Conservation (phyloP, 2,329 filamentous ascomycete genomes). For the Talaromyces sp. region DNA sequence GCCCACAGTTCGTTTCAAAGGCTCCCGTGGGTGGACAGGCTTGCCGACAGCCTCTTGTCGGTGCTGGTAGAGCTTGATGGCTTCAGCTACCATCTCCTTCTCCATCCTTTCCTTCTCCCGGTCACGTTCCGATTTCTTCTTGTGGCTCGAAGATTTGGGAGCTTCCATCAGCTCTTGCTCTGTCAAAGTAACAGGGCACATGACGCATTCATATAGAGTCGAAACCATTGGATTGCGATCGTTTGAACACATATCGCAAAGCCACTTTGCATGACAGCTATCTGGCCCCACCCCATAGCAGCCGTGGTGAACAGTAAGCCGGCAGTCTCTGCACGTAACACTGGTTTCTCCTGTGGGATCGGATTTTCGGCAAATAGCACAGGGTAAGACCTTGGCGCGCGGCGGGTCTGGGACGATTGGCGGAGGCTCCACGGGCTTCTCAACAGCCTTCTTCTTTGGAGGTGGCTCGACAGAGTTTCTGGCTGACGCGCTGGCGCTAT, state of each 20-base stretch:
- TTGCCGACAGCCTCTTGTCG: constrained; percentile 80
- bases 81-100: constrained; percentile 74
- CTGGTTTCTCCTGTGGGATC: constrained; percentile 69
- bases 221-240: constrained; percentile 89
- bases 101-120: constrained; percentile 83
- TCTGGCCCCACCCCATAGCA: constrained; percentile 83
- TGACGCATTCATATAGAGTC: constrained; percentile 88
- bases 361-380: constrained; percentile 74
- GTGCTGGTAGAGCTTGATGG: constrained; percentile 75
- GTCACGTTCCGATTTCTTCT: constrained; percentile 91
- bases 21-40: constrained; percentile 78
- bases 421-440: constrained; percentile 55
- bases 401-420: constrained; percentile 72
- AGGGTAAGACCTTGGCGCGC: constrained; percentile 73
- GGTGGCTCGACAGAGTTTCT: constrained; percentile 43
- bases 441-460: constrained; percentile 58
- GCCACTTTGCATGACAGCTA: constrained; percentile 69
- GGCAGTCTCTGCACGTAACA: constrained; percentile 79
- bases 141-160: constrained; percentile 65
- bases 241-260: constrained; percentile 92
- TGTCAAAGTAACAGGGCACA: constrained; percentile 80
- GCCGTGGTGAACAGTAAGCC: constrained; percentile 81
- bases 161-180: constrained; percentile 80
- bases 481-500: constrained; percentile 48
- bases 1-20: constrained; percentile 86